Percentiles rank a stretch among this genome's conserved stretches.
These are phyloP conservation scores for Auxenochlorella pyrenoidosa DNA, from an alignment of 139 green algal species.

Conservation along the genomic window DNA sequence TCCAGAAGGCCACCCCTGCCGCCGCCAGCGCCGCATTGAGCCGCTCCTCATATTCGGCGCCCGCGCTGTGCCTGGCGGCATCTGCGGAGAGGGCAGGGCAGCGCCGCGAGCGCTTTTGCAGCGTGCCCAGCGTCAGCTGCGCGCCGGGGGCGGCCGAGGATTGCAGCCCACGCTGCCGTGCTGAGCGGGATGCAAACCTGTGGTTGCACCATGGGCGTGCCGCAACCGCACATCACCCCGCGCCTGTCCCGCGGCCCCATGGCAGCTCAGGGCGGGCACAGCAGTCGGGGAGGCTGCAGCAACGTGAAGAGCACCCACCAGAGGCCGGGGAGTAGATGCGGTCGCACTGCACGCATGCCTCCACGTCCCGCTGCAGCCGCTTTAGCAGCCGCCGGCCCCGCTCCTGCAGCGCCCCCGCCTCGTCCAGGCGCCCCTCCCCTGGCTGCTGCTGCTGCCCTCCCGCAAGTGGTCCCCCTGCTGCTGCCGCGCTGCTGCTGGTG, in stretches of 20 bases:
- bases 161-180: no score
- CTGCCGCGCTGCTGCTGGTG: neutral
- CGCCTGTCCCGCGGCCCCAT: no score
- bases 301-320: neutral
- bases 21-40: slow-evolving; percentile 68
- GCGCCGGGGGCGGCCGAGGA: no score
- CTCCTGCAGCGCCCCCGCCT: neutral
- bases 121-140: no score
- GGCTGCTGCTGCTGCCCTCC: neutral
- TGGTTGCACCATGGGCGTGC: neutral
- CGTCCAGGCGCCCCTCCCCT: neutral
- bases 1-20: slow-evolving; percentile 78
- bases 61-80: slow-evolving; percentile 40
- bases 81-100: slow-evolving; percentile 2
- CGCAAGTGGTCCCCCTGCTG: neutral
- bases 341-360: slow-evolving; percentile 17
- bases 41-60: slow-evolving; percentile 77
- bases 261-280: neutral
- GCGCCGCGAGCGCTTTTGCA: neutral
- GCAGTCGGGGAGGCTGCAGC: neutral
- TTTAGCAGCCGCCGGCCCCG: neutral
- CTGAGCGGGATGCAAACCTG: no score
- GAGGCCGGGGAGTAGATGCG: slow-evolving; percentile 16
- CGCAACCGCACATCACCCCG: neutral
- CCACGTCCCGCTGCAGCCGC: slow-evolving; percentile 31